These are phyloP conservation scores for Przewalskia tangutica DNA, from an alignment of 257 asterid genomes.

Conservation along the genomic window DNA sequence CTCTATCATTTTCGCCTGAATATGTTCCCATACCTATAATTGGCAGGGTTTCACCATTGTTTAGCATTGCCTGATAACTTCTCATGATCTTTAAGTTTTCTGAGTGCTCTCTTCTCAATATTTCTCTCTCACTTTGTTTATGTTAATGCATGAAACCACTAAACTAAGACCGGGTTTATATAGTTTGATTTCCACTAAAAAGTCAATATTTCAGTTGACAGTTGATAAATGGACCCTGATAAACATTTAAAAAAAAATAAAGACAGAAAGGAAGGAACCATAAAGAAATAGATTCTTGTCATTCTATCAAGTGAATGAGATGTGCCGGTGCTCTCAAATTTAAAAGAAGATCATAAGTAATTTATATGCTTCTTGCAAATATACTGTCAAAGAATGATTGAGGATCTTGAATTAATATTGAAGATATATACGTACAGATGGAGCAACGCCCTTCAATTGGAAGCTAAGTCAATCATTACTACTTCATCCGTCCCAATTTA, in stretches of 20 bases:
- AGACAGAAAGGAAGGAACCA: background rate
- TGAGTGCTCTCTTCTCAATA: background rate
- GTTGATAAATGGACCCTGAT: background rate
- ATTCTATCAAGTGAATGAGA: background rate
- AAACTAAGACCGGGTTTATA: background rate
- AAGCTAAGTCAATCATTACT: background rate
- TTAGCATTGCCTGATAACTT: conserved; percentile 43
- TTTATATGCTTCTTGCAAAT: background rate
- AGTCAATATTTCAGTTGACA: background rate
- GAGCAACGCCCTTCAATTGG: background rate
- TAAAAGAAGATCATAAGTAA: background rate
- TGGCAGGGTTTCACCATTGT: conserved; percentile 64
- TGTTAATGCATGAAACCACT: background rate
- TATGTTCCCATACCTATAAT: conserved; percentile 70
- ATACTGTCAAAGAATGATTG: background rate
- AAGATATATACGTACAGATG: background rate
- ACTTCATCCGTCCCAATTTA: background rate
- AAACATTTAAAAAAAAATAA: background rate
- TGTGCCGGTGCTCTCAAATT: background rate
- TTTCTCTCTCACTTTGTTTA: background rate
- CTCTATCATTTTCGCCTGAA: conserved; percentile 50
- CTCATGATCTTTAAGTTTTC: conserved; percentile 27
- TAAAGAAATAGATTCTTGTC: background rate
- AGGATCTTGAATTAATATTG: background rate
- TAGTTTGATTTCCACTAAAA: background rate